phyloP scores from a whole-genome alignment of 306 rosid species.

The Hippophae tibetana region DNA sequence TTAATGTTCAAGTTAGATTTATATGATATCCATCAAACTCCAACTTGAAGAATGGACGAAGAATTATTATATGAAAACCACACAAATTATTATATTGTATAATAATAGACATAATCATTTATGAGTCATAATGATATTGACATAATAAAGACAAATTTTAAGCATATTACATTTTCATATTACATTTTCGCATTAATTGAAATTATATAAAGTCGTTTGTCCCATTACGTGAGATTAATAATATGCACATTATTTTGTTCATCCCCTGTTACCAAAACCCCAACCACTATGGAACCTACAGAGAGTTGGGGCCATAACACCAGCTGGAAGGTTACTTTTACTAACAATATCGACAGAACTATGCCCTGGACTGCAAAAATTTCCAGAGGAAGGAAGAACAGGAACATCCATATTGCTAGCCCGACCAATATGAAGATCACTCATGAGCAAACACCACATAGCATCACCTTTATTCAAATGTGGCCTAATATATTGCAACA shows the following conservation, averaged over 20 bases:
- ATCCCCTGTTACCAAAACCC: conserved; percentile 74
- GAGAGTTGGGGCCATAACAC: conserved; percentile 44
- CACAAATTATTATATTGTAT: too few species aligned
- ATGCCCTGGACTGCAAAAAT: conserved; percentile 23
- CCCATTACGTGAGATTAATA: conserved; percentile 40
- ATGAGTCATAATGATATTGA: too few species aligned
- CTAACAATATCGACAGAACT: conserved; percentile 30
- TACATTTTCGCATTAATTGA: neutral
- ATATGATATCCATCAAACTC: too few species aligned
- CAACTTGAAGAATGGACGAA: too few species aligned
- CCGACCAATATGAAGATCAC: conserved; percentile 82
- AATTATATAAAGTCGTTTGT: conserved; percentile 51
- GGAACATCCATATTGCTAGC: conserved; percentile 81
- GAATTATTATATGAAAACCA: too few species aligned
- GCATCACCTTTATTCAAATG: conserved; percentile 85
- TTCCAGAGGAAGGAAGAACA: conserved; percentile 28
- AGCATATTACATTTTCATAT: too few species aligned
- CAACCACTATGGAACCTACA: conserved; percentile 91
- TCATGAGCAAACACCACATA: conserved; percentile 94
- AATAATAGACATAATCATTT: too few species aligned
- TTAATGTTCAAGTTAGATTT: too few species aligned
- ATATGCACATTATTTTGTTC: conserved; percentile 44
- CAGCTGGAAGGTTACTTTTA: conserved; percentile 32
- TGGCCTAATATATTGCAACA: conserved; percentile 76
- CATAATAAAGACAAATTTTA: too few species aligned